A percentile compares a stretch with the other conserved stretches of the same genome.
Evolutionary conservation across 257 asterid genomes (phyloP).

Genomic region (Thymus quinquecostatus): DNA sequence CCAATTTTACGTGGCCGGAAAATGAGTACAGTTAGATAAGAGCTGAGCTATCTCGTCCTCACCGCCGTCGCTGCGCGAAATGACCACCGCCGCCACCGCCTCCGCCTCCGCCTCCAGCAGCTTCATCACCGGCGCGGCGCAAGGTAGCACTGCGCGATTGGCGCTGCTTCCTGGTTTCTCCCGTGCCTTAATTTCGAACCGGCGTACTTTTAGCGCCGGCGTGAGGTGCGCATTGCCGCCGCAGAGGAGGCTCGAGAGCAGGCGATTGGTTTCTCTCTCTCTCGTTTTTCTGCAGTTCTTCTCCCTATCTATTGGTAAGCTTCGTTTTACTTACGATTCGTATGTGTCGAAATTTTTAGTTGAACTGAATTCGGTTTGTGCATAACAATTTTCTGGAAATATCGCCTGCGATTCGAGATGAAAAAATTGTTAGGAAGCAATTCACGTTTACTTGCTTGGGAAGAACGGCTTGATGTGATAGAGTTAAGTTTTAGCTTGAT

Average conservation of each 20-base stretch:
- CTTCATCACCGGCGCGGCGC: slow-evolving; percentile 40
- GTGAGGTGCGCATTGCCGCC: slow-evolving; percentile 52
- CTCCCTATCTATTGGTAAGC: slow-evolving; percentile 57
- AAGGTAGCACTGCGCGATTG: slow-evolving; percentile 37
- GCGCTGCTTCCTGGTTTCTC: slow-evolving; percentile 35
- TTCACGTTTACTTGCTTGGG: not conserved
- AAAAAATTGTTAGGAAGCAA: not conserved
- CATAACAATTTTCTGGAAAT: not conserved
- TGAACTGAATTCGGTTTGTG: too few species aligned
- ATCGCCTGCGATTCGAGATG: not conserved
- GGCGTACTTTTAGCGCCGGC: slow-evolving; percentile 34
- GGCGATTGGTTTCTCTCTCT: slow-evolving; percentile 65
- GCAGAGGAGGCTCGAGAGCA: slow-evolving; percentile 52
- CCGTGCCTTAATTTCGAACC: slow-evolving; percentile 29
- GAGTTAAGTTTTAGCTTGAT: not conserved
- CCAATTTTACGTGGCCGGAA: not conserved
- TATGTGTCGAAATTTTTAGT: too few species aligned
- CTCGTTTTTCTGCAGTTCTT: slow-evolving; percentile 52
- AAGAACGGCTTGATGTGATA: not conserved
- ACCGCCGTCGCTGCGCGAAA: slow-evolving; percentile 36
- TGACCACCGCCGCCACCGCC: slow-evolving; percentile 43
- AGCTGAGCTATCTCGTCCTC: slow-evolving; percentile 8
- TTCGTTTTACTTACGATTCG: not conserved
- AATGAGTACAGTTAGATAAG: slow-evolving; percentile 39
- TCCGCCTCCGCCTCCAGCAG: slow-evolving; percentile 32